Percentiles rank a stretch among this genome's conserved stretches.
These are phyloP conservation scores for Salvia rosmarinus DNA, from an alignment of 257 asterid genomes.

Conservation along the genomic window DNA sequence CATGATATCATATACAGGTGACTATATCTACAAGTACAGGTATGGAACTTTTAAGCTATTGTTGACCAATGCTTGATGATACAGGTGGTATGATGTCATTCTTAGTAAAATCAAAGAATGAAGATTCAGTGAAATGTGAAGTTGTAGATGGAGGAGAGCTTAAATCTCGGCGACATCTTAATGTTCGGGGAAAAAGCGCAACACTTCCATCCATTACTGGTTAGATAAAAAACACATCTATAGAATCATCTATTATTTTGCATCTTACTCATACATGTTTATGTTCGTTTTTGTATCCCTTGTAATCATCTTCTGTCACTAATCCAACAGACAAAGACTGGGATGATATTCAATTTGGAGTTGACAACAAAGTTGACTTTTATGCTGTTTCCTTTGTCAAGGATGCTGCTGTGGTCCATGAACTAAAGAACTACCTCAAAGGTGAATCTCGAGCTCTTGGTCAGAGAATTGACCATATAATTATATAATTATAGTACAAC, in stretches of 20 bases:
- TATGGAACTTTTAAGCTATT: neutral
- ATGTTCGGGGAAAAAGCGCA: constrained; percentile 97
- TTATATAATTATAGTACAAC: neutral
- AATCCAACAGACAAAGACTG: constrained; percentile 84
- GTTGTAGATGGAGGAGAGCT: constrained; percentile 98
- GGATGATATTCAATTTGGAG: constrained; percentile 98
- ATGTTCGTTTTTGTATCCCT: neutral
- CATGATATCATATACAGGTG: neutral
- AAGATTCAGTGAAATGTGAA: constrained; percentile 85
- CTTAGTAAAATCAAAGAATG: constrained; percentile 72
- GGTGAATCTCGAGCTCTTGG: constrained; percentile 44
- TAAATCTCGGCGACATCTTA: constrained; percentile 92
- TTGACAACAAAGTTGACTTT: constrained; percentile 88
- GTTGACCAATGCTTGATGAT: constrained; percentile 34
- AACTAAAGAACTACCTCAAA: constrained; percentile 86
- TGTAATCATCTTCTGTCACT: constrained; percentile 34
- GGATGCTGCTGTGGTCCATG: constrained; percentile 97
- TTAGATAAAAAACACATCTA: constrained; percentile 40
- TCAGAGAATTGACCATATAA: neutral
- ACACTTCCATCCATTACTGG: constrained; percentile 97
- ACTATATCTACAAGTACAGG: constrained; percentile 6
- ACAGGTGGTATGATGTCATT: constrained; percentile 98
- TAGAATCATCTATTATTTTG: constrained; percentile 9
- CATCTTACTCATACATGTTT: constrained; percentile 20
- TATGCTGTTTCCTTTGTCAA: constrained; percentile 98